Percentiles rank a stretch among this genome's conserved stretches.
Conservation (phyloP, 257 asterid genomes). For the Capsicum rhomboideum region DNA sequence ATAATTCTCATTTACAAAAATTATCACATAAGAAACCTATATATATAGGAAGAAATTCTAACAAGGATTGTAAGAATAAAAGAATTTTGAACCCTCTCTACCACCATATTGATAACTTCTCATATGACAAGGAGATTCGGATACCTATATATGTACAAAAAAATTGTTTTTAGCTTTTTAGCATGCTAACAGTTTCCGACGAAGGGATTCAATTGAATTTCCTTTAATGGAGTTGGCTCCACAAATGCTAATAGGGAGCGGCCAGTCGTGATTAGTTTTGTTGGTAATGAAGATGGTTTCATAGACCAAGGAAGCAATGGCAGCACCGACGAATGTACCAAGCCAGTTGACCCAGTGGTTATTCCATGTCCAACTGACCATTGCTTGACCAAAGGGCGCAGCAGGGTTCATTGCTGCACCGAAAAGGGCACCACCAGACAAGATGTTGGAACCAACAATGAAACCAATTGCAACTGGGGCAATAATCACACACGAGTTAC, state of each 20-base stretch:
- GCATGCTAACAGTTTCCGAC: too few relatives aligned
- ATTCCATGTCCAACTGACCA: slow-evolving; percentile 64
- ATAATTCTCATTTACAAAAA: too few relatives aligned
- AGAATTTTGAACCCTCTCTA: too few relatives aligned
- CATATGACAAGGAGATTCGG: too few relatives aligned
- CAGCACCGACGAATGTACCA: slow-evolving; percentile 58
- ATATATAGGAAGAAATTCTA: too few relatives aligned
- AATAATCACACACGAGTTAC: slow-evolving; percentile 44
- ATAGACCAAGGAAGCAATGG: slow-evolving; percentile 48
- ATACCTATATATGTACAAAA: too few relatives aligned
- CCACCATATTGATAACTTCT: too few relatives aligned
- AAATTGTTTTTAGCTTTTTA: too few relatives aligned
- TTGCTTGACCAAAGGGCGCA: slow-evolving; percentile 73
- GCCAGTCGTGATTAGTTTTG: slow-evolving; percentile 27
- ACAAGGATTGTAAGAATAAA: too few relatives aligned
- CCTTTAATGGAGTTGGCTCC: too few relatives aligned
- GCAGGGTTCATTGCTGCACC: slow-evolving; percentile 90
- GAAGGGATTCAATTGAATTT: too few relatives aligned
- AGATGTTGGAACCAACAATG: slow-evolving; percentile 65
- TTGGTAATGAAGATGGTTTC: slow-evolving; percentile 43
- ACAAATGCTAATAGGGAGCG: slow-evolving; percentile 19
- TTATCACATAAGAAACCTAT: too few relatives aligned
- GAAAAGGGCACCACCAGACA: slow-evolving; percentile 63
- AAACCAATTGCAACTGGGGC: slow-evolving; percentile 67
- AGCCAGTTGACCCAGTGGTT: slow-evolving; percentile 10